Conservation (phyloP, 495 filamentous ascomycete species). For the Aspergillus asperescens region DNA sequence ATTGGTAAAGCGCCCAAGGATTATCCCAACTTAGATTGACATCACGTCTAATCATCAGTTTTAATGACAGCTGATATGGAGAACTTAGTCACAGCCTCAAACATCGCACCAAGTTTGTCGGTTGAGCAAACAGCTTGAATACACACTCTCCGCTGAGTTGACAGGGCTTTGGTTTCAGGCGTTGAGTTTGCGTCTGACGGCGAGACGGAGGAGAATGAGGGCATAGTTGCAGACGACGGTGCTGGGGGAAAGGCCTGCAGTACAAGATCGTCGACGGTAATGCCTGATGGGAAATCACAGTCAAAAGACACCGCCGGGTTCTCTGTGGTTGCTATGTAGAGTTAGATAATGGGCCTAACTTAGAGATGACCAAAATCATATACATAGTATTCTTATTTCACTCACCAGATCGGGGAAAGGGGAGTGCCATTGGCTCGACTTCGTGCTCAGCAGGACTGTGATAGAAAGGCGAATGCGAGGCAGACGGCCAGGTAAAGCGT, state of each 20-base stretch:
- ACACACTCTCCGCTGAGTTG: neutral
- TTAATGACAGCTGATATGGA: neutral
- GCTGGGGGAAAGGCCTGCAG: neutral
- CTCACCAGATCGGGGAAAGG: neutral
- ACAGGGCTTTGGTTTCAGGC: neutral
- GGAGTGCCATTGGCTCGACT: neutral
- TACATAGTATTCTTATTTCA: too few species aligned
- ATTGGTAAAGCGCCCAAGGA: too few species aligned
- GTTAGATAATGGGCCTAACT: too few species aligned
- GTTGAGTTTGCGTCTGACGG: neutral
- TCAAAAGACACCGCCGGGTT: neutral
- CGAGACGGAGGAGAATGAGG: neutral
- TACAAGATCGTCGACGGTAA: neutral
- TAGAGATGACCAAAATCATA: too few species aligned
- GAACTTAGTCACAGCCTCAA: neutral
- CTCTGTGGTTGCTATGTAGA: neutral
- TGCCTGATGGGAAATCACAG: neutral
- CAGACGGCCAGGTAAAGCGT: too few species aligned
- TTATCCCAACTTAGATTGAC: too few species aligned
- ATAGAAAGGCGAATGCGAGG: neutral
- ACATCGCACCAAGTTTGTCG: neutral
- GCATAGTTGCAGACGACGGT: neutral
- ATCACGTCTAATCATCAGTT: neutral
- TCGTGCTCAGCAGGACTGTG: neutral
- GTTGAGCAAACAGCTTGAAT: neutral